phyloP scores from a whole-genome alignment of 116 monocot genomes.

The Phalaenopsis hybrid region DNA sequence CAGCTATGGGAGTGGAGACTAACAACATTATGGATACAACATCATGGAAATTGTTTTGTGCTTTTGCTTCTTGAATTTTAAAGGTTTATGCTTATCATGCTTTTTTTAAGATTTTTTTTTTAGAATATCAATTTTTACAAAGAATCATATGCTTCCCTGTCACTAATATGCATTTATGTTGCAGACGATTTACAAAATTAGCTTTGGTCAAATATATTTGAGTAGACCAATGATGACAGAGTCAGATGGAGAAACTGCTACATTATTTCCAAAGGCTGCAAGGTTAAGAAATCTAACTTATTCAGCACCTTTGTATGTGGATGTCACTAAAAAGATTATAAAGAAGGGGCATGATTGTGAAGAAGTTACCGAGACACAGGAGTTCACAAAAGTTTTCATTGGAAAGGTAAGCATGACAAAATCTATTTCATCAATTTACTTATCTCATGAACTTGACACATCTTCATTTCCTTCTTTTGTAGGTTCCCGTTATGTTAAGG shows the following conservation, averaged over 20 bases:
- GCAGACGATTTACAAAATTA: conserved; percentile 96
- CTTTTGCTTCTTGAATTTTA: not conserved
- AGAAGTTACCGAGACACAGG: conserved; percentile 86
- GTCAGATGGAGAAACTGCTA: conserved; percentile 92
- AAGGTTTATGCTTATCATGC: not conserved
- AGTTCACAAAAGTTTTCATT: conserved; percentile 93
- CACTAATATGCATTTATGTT: not conserved
- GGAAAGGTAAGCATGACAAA: conserved; percentile 54
- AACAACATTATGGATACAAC: not conserved
- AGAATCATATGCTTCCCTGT: not conserved
- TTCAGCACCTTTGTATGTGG: conserved; percentile 88
- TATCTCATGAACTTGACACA: not conserved
- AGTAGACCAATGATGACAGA: conserved; percentile 99
- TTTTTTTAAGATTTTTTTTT: not conserved
- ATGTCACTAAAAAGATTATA: conserved; percentile 79
- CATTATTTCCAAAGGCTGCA: conserved; percentile 88
- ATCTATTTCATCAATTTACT: not conserved
- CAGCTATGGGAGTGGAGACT: not conserved
- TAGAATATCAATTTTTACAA: not conserved
- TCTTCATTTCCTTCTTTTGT: conserved; percentile 3
- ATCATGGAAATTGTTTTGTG: not conserved
- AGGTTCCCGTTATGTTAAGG: conserved; percentile 96
- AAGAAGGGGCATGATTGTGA: conserved; percentile 98
- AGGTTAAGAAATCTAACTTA: conserved; percentile 90
- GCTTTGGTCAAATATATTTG: conserved; percentile 92